Conservation (phyloP, 208 protist species). For the Wallacemonas sp. region DNA sequence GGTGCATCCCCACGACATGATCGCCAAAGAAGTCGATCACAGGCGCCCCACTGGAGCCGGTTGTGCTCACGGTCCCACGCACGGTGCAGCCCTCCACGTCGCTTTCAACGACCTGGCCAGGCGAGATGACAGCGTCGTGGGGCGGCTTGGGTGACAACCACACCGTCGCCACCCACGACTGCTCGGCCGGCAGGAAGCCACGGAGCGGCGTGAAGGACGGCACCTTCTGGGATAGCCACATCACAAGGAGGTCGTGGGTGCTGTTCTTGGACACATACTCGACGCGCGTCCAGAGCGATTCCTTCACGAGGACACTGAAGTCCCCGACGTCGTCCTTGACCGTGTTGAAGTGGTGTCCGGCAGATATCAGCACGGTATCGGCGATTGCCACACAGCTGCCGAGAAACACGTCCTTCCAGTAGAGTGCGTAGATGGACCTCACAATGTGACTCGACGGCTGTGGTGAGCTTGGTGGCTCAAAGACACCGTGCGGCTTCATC, state of each 20-base stretch:
- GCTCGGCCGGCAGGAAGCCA: slow-evolving; percentile 56
- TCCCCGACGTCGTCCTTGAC: slow-evolving; percentile 78
- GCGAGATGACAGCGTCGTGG: slow-evolving; percentile 75
- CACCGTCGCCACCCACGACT: slow-evolving; percentile 65
- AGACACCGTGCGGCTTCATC: slow-evolving; percentile 57
- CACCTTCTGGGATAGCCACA: slow-evolving; percentile 63
- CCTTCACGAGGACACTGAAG: slow-evolving; percentile 58
- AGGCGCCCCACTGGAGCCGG: slow-evolving; percentile 80
- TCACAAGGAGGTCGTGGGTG: slow-evolving; percentile 58
- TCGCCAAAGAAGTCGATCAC: slow-evolving; percentile 82
- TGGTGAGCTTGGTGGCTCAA: slow-evolving; percentile 35
- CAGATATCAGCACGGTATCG: slow-evolving; percentile 56
- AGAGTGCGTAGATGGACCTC: slow-evolving; percentile 64
- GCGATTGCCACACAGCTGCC: slow-evolving; percentile 79
- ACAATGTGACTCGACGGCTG: slow-evolving; percentile 34
- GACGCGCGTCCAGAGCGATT: slow-evolving; percentile 34
- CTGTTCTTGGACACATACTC: slow-evolving; percentile 70
- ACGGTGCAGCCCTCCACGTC: slow-evolving; percentile 42
- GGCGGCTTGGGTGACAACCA: slow-evolving; percentile 80
- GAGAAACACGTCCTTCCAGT: slow-evolving; percentile 72
- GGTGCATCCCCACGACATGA: slow-evolving; percentile 79
- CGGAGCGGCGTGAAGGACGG: slow-evolving; percentile 40
- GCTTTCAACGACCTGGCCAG: slow-evolving; percentile 78
- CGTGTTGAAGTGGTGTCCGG: slow-evolving; percentile 83
- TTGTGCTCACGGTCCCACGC: slow-evolving; percentile 77